Evolutionary conservation across 129 eudicot genomes (phyloP), one percentile per base, ranked within the genome.

Genomic region (Sambucus nigra): DNA sequence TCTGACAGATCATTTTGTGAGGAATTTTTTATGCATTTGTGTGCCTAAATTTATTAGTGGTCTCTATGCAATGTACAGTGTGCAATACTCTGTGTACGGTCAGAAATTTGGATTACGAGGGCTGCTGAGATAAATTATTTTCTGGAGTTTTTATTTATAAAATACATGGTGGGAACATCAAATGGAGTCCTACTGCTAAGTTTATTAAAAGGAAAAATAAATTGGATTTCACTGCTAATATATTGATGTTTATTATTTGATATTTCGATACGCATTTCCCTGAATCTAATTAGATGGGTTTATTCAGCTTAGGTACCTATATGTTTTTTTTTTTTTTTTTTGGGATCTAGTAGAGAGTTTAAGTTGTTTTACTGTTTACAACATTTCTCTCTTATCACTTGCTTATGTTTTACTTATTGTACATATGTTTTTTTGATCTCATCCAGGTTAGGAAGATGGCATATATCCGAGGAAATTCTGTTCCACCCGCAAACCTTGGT

Each of bases 371-470:
- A 3, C 46, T 20, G n/a, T 45, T 29, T 4, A n/a, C 55, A 28
- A 6, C 19, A 25, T 28, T 42, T 9, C 1, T 55, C 15, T 15
- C 31, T 29, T 4, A n/a, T 47, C 42, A 6, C 19, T 12, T 28
- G 27, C 1, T 3, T 46, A 23, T 17, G 7, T 44, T 55, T 1
- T 35, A 35, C 16, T 42, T 1, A 35, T 42, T 42, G 5, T 42
- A 16, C 48, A 42, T 42, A 29, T 69, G 42, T 56, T 55, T 40
- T 19, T 53, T 53, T 52, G 20, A 58, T 62, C 25, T 31, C 53
- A 46, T 75, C 33, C 85, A 91, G 98, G 95, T 86, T 23, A 86
- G 98, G 65, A 91, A 82, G 74, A 73, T 85, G 79, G 77, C 84
- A 33, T 91, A 91, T 61, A 62, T 75, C 21, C 61, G 55, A 42